Conservation (phyloP, 768 basidiomycete species). For the Calocybe indica region DNA sequence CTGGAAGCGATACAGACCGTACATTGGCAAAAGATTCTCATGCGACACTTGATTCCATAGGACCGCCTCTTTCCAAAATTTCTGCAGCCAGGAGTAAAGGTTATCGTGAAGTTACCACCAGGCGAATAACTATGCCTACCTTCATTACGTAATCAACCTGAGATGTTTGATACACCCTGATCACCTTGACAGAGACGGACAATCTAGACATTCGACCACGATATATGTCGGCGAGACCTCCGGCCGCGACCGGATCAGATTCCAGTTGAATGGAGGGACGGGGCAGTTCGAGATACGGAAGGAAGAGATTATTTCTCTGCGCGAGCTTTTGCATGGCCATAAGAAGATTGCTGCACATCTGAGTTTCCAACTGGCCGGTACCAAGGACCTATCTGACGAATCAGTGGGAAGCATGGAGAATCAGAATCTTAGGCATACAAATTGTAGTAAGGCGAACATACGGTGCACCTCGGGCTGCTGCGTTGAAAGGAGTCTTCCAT, state of each 20-base stretch:
- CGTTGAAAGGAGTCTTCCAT: no score
- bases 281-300: neutral
- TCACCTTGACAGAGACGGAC: slow-evolving; percentile 7
- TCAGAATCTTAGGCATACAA: no score
- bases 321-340: slow-evolving; percentile 7
- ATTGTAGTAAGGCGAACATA: no score
- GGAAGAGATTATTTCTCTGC: slow-evolving; percentile 6
- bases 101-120: no score
- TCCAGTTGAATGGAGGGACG: neutral
- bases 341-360: neutral
- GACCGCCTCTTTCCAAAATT: neutral
- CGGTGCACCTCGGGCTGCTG: no score
- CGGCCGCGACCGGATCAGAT: neutral
- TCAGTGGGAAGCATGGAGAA: no score
- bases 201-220: slow-evolving; percentile 2
- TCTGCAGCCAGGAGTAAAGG: neutral
- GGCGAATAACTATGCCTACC: neutral
- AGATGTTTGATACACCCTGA: slow-evolving; percentile 4
- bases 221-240: slow-evolving; percentile 6
- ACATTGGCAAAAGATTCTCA: slow-evolving; percentile 11
- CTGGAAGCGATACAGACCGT: slow-evolving; percentile 3
- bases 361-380: no score
- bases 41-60: slow-evolving; percentile 4
- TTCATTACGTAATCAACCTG: neutral
- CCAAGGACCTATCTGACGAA: no score